phyloP scores from a whole-genome alignment of 495 filamentous ascomycete species.

The Tuber melanosporum region DNA sequence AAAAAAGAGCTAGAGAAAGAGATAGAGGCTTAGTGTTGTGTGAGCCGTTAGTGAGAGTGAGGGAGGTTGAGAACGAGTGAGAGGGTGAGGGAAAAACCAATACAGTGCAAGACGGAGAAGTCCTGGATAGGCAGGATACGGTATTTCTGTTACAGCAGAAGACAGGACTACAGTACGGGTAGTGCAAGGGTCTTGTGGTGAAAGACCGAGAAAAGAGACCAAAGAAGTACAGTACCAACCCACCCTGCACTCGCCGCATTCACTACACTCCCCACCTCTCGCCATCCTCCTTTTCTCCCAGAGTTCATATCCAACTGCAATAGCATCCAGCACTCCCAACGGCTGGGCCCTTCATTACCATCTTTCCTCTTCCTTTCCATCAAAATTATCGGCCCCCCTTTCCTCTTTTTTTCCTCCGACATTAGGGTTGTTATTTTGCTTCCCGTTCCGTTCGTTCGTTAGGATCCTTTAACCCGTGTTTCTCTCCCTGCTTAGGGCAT shows the following conservation, averaged over 20 bases:
- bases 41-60: not conserved
- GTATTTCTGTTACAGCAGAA: not conserved
- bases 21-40: not conserved
- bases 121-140: not conserved
- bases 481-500: conserved; percentile 3
- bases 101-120: conserved; percentile 11
- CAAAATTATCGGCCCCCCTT: conserved; percentile 18
- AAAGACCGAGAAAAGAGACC: conserved; percentile 8
- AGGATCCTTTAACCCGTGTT: conserved; percentile 19
- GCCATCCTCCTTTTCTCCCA: conserved; percentile 16
- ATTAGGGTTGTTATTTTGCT: conserved; percentile 11
- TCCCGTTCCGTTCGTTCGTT: conserved; percentile 32
- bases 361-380: conserved; percentile 32
- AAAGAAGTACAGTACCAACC: conserved; percentile 15
- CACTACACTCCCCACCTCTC: conserved; percentile 25
- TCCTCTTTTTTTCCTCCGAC: conserved; percentile 25
- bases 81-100: conserved; percentile 6
- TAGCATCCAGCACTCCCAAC: conserved; percentile 18
- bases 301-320: not conserved
- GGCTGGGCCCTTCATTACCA: conserved; percentile 27
- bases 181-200: not conserved
- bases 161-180: not conserved
- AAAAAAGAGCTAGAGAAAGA: not conserved
- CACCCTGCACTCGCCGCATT: conserved; percentile 18
- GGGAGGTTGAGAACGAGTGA: not conserved